Percentiles rank a stretch among this genome's conserved stretches.
These are phyloP conservation scores for Talaromyces sp. DNA, from an alignment of 2,329 filamentous ascomycete genomes.

Conservation along the genomic window DNA sequence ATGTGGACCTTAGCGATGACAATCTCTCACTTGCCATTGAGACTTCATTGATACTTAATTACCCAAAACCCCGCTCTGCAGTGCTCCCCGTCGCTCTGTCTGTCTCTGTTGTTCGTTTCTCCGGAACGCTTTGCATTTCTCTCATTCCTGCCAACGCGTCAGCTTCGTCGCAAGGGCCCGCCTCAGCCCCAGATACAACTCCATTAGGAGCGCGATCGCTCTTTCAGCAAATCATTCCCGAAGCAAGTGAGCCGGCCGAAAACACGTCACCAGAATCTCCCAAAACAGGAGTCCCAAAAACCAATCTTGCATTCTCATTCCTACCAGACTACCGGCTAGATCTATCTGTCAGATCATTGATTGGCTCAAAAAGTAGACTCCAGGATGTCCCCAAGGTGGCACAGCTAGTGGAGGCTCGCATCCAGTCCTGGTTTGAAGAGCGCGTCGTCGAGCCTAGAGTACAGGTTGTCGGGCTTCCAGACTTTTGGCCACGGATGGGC, in stretches of 20 bases:
- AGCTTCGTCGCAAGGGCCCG: constrained; percentile 30
- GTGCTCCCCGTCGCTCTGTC: constrained; percentile 87
- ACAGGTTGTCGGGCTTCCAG: constrained; percentile 60
- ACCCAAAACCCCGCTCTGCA: constrained; percentile 82
- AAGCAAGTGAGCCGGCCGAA: constrained; percentile 11
- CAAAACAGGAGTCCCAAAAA: constrained; percentile 58
- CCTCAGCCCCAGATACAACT: constrained; percentile 20
- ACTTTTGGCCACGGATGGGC: constrained; percentile 58
- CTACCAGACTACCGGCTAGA: constrained; percentile 60
- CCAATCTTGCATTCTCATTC: constrained; percentile 92
- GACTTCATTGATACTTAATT: constrained; percentile 91
- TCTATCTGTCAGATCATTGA: constrained; percentile 60
- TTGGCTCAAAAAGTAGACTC: constrained; percentile 58
- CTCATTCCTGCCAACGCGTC: constrained; percentile 67
- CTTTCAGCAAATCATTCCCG: constrained; percentile 7
- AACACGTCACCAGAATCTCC: constrained; percentile 39
- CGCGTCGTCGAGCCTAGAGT: constrained; percentile 62
- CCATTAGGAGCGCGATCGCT: constrained; percentile 5
- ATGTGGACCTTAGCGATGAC: constrained; percentile 86
- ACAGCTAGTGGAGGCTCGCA: constrained; percentile 59
- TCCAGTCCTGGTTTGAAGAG: constrained; percentile 65
- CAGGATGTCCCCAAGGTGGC: constrained; percentile 65
- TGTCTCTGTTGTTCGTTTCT: constrained; percentile 89
- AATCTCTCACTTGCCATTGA: constrained; percentile 93
- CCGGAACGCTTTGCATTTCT: constrained; percentile 86